Evolutionary conservation across 768 basidiomycete species (phyloP).

Genomic region (Phanerochaete carnosa): DNA sequence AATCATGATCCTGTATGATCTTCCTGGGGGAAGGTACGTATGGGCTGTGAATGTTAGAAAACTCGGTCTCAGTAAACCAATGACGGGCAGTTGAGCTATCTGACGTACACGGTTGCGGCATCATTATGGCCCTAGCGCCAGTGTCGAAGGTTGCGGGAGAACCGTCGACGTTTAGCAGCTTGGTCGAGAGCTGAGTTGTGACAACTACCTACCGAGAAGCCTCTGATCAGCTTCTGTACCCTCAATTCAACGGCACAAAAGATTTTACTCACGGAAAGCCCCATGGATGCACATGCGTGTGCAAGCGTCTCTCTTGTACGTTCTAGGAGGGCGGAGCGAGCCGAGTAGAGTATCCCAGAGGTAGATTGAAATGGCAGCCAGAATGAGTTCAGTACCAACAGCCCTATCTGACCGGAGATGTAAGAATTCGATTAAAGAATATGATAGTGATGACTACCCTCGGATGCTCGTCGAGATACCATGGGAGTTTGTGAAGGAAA

Average conservation of each 20-base stretch:
- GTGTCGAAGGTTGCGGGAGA: constrained; percentile 63
- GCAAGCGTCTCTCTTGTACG: constrained; percentile 51
- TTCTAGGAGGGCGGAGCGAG: constrained; percentile 44
- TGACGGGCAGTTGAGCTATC: background rate
- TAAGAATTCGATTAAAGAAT: background rate
- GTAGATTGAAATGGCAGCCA: constrained; percentile 62
- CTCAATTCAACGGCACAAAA: background rate
- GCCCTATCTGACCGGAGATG: constrained; percentile 38
- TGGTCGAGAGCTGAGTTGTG: constrained; percentile 70
- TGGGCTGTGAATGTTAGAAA: background rate
- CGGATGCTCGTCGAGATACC: constrained; percentile 41
- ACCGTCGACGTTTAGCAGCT: constrained; percentile 62
- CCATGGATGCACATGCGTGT: constrained; percentile 42
- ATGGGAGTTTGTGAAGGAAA: constrained; percentile 52
- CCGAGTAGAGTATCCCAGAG: constrained; percentile 34
- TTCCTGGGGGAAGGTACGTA: constrained; percentile 40
- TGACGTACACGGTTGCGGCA: constrained; percentile 58
- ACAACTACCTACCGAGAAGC: constrained; percentile 40
- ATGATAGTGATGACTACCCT: constrained; percentile 35
- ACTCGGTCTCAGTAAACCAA: background rate
- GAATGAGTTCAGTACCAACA: constrained; percentile 66
- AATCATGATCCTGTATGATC: constrained; percentile 42
- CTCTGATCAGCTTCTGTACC: background rate
- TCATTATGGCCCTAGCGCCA: constrained; percentile 58
- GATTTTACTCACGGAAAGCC: constrained; percentile 44